Base-by-base conservation (phyloP, 352 stramenopile genomes). In the Globisporangium barbulae region DNA sequence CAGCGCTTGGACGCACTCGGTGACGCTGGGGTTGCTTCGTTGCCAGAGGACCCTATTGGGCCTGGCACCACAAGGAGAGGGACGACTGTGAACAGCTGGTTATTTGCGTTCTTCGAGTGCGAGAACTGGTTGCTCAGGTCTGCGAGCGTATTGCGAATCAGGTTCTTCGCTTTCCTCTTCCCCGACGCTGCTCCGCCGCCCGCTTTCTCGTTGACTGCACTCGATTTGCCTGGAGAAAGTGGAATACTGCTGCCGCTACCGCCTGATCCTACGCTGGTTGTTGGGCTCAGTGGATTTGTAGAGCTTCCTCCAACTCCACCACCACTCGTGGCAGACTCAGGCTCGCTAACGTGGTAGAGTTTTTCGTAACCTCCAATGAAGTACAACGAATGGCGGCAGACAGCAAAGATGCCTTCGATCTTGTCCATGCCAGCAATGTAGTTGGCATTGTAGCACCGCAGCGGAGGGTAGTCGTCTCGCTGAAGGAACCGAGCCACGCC, bases 281-380 rank as follows among this genome's bases (percentile, higher is more conserved):
- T n/a, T 35, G 60, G 59, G 50, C 47, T 75, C 59, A 48, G 17
- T 35, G 68, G 42, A 30, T 25, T 70, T 28, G 59, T 2, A 5
- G 42, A 28, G 25, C 3, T 33, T 44, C 60, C 67, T 42, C 49
- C 56, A n/a, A 13, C 33, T 50, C 48, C 53, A 52, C 9, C 19
- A 47, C 41, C 15, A 48, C 4, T 48, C 17, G 19, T 41, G 17
- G 8, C 10, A 22, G 22, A 13, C 19, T 61, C 53, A 3, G 7
- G 31, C 7, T 73, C 63, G 25, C 33, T 22, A 15, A 64, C 55
- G 28, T 71, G 80, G 42, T 72, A 77, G 10, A 86, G 12, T 55
- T 89, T 91, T 0, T 63, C 64, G 54, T 89, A 91, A 0, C 82
- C 82, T 45, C 79, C 73, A 22, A 93, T 77, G 49, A 93, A 93